Evolutionary conservation across 2,329 filamentous ascomycete species (phyloP).

Genomic region (Aspergillus carbonarius): DNA sequence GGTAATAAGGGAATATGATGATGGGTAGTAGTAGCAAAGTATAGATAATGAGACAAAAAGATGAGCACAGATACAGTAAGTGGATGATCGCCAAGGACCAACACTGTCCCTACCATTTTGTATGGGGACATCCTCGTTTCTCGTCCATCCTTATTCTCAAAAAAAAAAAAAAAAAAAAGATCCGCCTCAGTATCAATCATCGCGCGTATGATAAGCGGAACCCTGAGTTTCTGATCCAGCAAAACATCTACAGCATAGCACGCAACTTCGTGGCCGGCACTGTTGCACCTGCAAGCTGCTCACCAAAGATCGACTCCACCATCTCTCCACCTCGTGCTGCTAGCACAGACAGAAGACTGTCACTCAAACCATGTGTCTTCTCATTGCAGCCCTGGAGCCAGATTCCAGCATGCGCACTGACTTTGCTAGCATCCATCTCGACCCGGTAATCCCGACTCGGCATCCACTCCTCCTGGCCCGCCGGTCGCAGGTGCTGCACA

Average conservation of each 20-base stretch:
- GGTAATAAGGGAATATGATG: neutral
- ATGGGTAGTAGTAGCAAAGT: neutral
- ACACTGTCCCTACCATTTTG: neutral
- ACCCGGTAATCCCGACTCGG: conserved; percentile 79
- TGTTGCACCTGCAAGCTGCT: conserved; percentile 29
- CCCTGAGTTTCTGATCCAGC: neutral
- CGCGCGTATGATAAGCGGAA: conserved; percentile 11
- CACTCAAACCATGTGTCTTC: conserved; percentile 82
- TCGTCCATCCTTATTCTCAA: neutral
- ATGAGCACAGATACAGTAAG: neutral
- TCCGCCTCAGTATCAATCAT: conserved; percentile 6
- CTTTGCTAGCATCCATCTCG: conserved; percentile 64
- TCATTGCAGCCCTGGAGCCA: conserved; percentile 96
- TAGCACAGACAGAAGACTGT: conserved; percentile 77
- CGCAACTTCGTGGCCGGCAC: conserved; percentile 36
- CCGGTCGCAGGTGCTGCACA: conserved; percentile 65
- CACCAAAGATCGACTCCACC: conserved; percentile 70
- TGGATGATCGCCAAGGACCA: neutral
- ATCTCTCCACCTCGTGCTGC: conserved; percentile 75
- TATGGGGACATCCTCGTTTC: neutral
- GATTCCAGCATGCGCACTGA: conserved; percentile 73
- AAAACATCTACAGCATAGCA: conserved; percentile 29
- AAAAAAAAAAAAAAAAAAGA: neutral
- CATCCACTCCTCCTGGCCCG: conserved; percentile 57
- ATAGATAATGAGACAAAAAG: neutral